Percentiles rank a stretch among this genome's conserved stretches.
Evolutionary conservation across 768 basidiomycete genomes (phyloP).

Genomic region (Tylopilus plumbeoviolaceoides): DNA sequence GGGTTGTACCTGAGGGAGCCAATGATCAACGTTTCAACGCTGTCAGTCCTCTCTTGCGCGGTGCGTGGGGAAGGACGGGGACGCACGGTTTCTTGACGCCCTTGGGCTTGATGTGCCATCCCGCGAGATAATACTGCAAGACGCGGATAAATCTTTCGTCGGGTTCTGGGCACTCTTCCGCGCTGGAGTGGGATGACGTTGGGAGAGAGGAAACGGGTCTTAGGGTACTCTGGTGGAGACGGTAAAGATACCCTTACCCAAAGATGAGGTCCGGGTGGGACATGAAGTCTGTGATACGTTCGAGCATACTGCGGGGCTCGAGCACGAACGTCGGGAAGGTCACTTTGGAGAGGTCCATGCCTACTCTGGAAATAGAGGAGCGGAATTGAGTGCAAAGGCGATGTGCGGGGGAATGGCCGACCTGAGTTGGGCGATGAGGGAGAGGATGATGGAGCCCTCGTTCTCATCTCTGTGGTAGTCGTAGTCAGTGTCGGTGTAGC

Average conservation of each 20-base stretch:
- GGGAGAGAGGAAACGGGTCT: conserved; percentile 8
- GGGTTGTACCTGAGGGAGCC: conserved; percentile 77
- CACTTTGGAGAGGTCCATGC: conserved; percentile 95
- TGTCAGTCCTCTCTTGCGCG: not conserved
- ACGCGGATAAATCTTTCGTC: conserved; percentile 91
- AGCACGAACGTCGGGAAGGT: conserved; percentile 94
- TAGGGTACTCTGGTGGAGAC: conserved; percentile 15
- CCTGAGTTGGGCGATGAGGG: conserved; percentile 88
- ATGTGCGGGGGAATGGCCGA: conserved; percentile 25
- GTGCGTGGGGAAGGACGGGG: not conserved
- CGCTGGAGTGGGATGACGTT: conserved; percentile 40
- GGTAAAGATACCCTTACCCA: conserved; percentile 52
- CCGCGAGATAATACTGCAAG: conserved; percentile 92
- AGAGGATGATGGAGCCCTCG: conserved; percentile 86
- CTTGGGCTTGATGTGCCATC: conserved; percentile 99
- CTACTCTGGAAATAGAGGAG: conserved; percentile 53
- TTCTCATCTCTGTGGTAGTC: conserved; percentile 72
- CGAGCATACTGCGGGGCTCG: conserved; percentile 95
- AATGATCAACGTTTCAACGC: conserved; percentile 4
- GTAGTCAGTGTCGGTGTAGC: conserved; percentile 31
- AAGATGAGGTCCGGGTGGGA: conserved; percentile 97
- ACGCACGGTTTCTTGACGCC: conserved; percentile 98
- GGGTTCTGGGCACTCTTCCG: conserved; percentile 72
- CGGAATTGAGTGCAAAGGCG: conserved; percentile 7
- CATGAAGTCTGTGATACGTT: conserved; percentile 99